phyloP scores from a whole-genome alignment of 2,329 filamentous ascomycete species.

The Phoma sp. region DNA sequence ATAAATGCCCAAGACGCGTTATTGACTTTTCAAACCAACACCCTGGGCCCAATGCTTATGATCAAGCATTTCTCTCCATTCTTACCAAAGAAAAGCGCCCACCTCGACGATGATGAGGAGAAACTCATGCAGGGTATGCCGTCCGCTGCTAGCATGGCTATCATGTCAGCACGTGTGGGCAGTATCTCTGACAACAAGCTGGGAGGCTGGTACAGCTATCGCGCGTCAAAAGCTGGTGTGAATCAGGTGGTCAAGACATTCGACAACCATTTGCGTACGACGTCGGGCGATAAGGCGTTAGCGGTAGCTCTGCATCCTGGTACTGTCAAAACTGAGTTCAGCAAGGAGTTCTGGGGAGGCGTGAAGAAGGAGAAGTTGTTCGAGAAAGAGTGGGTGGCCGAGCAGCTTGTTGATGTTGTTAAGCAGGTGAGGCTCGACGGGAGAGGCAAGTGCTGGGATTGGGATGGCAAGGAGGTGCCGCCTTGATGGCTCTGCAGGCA shows the following conservation, averaged over 20 bases:
- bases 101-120: constrained; percentile 6
- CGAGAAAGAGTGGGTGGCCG: constrained; percentile 68
- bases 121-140: constrained; percentile 47
- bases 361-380: constrained; percentile 69
- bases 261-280: constrained; percentile 67
- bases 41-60: constrained; percentile 74
- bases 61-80: constrained; percentile 77
- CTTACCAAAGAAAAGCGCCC: constrained; percentile 63
- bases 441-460: constrained; percentile 50
- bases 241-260: constrained; percentile 74
- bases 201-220: constrained; percentile 84
- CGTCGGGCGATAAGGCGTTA: constrained; percentile 67
- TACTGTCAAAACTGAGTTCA: constrained; percentile 78
- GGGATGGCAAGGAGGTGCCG: constrained; percentile 46
- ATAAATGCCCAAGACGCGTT: constrained; percentile 67
- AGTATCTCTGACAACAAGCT: constrained; percentile 73
- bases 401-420: constrained; percentile 68
- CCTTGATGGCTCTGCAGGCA: constrained; percentile 31
- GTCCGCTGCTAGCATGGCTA: constrained; percentile 68
- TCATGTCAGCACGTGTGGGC: constrained; percentile 79
- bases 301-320: constrained; percentile 78
- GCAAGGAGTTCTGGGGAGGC: constrained; percentile 72
- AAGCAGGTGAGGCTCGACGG: constrained; percentile 65
- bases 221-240: constrained; percentile 75
- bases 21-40: constrained; percentile 75